Evolutionary conservation across 495 filamentous ascomycete species (phyloP).

Genomic region (Penicillium waksmanii): DNA sequence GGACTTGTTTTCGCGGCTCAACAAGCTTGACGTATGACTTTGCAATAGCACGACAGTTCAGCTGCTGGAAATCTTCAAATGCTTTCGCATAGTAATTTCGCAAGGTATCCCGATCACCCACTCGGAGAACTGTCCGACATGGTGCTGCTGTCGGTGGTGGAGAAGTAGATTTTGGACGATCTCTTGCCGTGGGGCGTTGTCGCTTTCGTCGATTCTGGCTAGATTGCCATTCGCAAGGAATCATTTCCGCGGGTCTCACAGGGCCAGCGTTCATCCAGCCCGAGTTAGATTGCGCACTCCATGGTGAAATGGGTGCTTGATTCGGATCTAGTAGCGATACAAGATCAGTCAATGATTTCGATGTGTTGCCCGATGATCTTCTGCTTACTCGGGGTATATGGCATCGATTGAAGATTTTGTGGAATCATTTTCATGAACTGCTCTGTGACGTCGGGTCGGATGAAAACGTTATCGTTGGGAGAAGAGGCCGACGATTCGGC

Average conservation of each 20-base stretch:
- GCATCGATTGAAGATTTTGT: constrained; percentile 22
- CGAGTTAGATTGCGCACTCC: constrained; percentile 25
- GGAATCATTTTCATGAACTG: constrained; percentile 39
- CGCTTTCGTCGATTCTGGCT: constrained; percentile 36
- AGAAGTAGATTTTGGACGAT: constrained; percentile 28
- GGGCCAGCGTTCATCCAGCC: constrained; percentile 27
- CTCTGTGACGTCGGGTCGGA: constrained; percentile 38
- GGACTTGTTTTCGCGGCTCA: constrained; percentile 84
- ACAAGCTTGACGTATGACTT: constrained; percentile 84
- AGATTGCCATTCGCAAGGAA: constrained; percentile 45
- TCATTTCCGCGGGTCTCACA: constrained; percentile 29
- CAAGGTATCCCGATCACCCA: constrained; percentile 60
- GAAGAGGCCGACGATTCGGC: not conserved
- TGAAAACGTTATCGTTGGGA: constrained; percentile 42
- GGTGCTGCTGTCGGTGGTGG: constrained; percentile 30
- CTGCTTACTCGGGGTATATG: not conserved
- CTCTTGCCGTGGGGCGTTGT: constrained; percentile 20
- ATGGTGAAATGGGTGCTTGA: constrained; percentile 21
- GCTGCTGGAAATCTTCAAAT: constrained; percentile 50
- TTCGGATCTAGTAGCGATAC: constrained; percentile 10
- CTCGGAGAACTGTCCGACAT: constrained; percentile 49
- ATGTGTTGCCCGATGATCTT: not conserved
- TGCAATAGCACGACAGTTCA: constrained; percentile 56
- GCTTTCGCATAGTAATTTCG: constrained; percentile 63
- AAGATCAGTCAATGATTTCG: not conserved